These are phyloP conservation scores for Lathyrus tuberosus DNA, from an alignment of 306 rosid species.

Conservation along the genomic window DNA sequence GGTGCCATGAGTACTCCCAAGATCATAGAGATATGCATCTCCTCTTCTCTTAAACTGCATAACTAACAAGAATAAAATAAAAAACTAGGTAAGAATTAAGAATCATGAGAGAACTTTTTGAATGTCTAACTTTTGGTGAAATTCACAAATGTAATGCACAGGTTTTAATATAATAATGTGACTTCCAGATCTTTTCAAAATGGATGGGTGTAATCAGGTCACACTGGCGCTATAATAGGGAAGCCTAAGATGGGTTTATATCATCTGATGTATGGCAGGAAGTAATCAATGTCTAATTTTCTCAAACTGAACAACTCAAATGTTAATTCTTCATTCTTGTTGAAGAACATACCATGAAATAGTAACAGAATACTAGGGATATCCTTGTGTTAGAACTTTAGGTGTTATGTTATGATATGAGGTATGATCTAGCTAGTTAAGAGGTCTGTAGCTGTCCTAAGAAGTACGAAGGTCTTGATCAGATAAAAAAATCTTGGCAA, in stretches of 20 bases:
- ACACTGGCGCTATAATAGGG: not conserved
- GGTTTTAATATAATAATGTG: not conserved
- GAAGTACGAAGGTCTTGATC: constrained; percentile 2
- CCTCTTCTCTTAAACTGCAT: constrained; percentile 85
- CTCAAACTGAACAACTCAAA: constrained; percentile 9
- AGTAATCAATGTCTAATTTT: constrained; percentile 19
- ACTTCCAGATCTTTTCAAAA: constrained; percentile 15
- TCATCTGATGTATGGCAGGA: not conserved
- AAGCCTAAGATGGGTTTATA: constrained; percentile 20
- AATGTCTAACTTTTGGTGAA: constrained; percentile 6
- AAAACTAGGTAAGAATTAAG: constrained; percentile 41
- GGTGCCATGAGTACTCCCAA: constrained; percentile 97
- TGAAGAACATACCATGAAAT: not conserved
- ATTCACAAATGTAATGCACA: constrained; percentile 22
- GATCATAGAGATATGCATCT: constrained; percentile 82
- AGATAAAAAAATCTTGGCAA: too few relatives aligned
- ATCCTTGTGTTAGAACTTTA: not conserved
- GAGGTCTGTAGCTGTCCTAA: not conserved
- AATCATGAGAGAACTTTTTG: constrained; percentile 13
- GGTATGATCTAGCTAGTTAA: constrained; percentile 1
- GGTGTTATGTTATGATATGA: not conserved
- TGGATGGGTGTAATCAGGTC: constrained; percentile 13
- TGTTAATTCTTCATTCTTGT: not conserved
- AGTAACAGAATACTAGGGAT: constrained; percentile 8
- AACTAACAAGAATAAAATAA: constrained; percentile 54